Base-by-base conservation (phyloP, 768 basidiomycete genomes). In the Chlorophyllum brunneum region DNA sequence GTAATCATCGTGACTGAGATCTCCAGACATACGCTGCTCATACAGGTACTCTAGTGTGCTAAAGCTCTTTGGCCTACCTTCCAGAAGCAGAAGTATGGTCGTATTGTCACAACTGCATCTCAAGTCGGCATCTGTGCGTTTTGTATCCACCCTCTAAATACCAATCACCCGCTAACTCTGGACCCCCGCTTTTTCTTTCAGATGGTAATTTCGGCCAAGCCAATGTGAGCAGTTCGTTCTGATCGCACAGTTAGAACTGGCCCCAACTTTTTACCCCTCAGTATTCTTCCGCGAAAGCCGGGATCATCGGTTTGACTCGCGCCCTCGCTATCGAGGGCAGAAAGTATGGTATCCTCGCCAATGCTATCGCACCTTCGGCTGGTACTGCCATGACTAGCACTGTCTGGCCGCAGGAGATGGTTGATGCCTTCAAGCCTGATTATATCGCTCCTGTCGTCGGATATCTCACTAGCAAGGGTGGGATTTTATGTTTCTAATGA, bases 31-130 rank as follows among this genome's bases (percentile, higher is more conserved):
- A 15, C 43, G 22, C 40, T 33, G 38, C 30, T 30, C 15, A 37
- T 29, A 23, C n/a, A 30, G 15, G 42, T n/a, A 5, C 38, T 40
- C 4, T 54, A 93, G 88, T 94, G 92, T 57, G 86, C 83, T 24
- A 90, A 95, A 63, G 97, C 95, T 4, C 87, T 91, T 22, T 99
- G 97, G 97, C 93, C 95, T 0, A 73, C 92, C 59, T 98, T 99
- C 81, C 88, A 89, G 68, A 88, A 93, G 71, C 95, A 98, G 66
- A 93, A 92, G 69, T 97, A 85, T 64, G 97, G 97, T 24, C 84
- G 97, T 38, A 94, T 99, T 62, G 80, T 98, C 47, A 95, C 90
- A 26, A 98, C 94, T n/a, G 80, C 83, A 54, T 98, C 94, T 2
- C 85, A 86, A 64, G 92, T 92, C 44, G 95, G 95, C 54, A 84